These are phyloP conservation scores for Pythium grandisporangium DNA, from an alignment of 352 stramenopile species.

Conservation along the genomic window DNA sequence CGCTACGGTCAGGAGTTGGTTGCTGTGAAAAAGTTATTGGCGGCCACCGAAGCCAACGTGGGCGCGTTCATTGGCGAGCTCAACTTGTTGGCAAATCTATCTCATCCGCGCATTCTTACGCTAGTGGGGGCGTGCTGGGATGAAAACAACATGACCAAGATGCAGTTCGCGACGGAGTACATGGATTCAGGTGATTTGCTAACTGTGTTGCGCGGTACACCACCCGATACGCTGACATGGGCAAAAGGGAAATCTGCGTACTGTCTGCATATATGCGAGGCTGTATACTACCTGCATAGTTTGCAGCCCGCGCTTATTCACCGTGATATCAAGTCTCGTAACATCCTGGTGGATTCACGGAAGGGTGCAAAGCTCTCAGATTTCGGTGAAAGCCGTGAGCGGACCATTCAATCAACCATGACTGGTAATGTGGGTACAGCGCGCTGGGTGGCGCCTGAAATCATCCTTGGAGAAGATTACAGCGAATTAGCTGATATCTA, in stretches of 20 bases:
- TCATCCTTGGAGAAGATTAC: constrained; percentile 63
- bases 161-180: constrained; percentile 64
- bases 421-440: constrained; percentile 63
- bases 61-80: constrained; percentile 69
- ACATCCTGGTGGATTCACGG: constrained; percentile 77
- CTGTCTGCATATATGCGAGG: constrained; percentile 60
- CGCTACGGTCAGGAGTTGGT: constrained; percentile 55
- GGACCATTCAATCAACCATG: constrained; percentile 58
- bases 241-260: constrained; percentile 38
- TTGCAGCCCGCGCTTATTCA: constrained; percentile 85
- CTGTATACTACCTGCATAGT: constrained; percentile 85
- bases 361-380: constrained; percentile 72
- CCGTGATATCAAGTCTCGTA: constrained; percentile 88
- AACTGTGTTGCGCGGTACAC: constrained; percentile 35
- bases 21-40: constrained; percentile 76
- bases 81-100: constrained; percentile 71
- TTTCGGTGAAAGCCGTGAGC: constrained; percentile 69
- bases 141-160: constrained; percentile 12
- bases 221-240: constrained; percentile 41
- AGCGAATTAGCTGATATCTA: constrained; percentile 38
- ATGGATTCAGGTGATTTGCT: constrained; percentile 69
- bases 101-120: constrained; percentile 63
- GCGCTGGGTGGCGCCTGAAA: constrained; percentile 68
- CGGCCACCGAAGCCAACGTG: constrained; percentile 38
- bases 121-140: constrained; percentile 72